Evolutionary conservation across 352 stramenopile genomes (phyloP).

Genomic region (Phytophthora sojae): DNA sequence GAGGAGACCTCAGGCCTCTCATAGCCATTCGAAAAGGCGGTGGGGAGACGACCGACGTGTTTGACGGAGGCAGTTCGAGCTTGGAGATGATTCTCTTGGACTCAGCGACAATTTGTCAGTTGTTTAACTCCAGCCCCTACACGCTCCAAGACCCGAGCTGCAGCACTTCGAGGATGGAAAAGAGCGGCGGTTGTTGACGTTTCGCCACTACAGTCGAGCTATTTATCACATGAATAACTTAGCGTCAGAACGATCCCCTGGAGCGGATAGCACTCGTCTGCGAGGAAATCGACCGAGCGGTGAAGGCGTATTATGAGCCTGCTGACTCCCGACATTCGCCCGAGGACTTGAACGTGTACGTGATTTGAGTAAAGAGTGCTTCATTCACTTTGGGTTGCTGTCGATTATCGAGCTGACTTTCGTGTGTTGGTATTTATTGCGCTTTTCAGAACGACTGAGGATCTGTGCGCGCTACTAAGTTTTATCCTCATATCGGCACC

Average conservation of each 20-base stretch:
- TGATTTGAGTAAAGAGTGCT: background rate
- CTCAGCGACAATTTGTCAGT: conserved; percentile 9
- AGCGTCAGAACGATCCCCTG: conserved; percentile 59
- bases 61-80: conserved; percentile 12
- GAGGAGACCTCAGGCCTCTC: conserved; percentile 49
- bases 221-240: conserved; percentile 60
- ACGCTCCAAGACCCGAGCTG: too few relatives aligned
- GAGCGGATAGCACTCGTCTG: conserved; percentile 53
- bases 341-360: conserved; percentile 52
- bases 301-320: conserved; percentile 54
- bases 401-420: background rate
- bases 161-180: conserved; percentile 12
- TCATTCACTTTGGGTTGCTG: too few relatives aligned
- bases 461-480: conserved; percentile 56
- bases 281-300: conserved; percentile 47
- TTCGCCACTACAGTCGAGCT: conserved; percentile 45
- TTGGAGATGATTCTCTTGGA: conserved; percentile 58
- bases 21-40: conserved; percentile 39
- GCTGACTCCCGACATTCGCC: conserved; percentile 16
- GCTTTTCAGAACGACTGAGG: conserved; percentile 46
- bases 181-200: conserved; percentile 38
- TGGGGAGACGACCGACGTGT: conserved; percentile 6
- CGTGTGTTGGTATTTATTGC: conserved; percentile 1
- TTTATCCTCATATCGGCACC: conserved; percentile 64
- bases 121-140: too few relatives aligned